Conservation (phyloP, 345 rosid species). For the Eutrema japonicum region DNA sequence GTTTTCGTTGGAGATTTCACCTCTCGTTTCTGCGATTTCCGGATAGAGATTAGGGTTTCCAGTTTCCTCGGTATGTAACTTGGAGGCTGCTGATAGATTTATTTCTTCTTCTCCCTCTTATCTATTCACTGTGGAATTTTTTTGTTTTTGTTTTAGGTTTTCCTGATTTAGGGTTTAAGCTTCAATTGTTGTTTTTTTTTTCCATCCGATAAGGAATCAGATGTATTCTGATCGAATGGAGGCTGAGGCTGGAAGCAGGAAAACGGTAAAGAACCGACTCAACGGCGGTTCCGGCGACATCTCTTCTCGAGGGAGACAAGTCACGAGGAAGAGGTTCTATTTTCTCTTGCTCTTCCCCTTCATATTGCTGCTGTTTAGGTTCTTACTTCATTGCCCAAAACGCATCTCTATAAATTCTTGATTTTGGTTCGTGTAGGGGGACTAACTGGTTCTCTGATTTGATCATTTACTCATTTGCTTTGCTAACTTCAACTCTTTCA, state of each 20-base stretch:
- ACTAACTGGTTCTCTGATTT: conserved; percentile 2
- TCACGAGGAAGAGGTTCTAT: conserved; percentile 71
- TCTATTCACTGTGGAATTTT: not conserved
- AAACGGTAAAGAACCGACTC: conserved; percentile 68
- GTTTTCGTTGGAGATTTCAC: not conserved
- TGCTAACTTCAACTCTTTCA: not conserved
- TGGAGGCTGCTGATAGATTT: not conserved
- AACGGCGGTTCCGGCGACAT: conserved; percentile 53
- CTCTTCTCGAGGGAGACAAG: conserved; percentile 51
- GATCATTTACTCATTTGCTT: not conserved
- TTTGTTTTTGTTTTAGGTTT: not conserved
- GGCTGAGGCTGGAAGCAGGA: conserved; percentile 45
- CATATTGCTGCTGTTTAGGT: not conserved
- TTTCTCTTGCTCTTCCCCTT: not conserved
- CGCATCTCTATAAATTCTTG: not conserved
- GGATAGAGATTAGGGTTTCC: not conserved
- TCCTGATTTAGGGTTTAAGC: conserved; percentile 22
- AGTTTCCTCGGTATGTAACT: not conserved
- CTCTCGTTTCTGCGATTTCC: not conserved
- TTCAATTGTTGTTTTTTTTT: not conserved
- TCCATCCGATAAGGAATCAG: conserved; percentile 2
- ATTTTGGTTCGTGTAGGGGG: not conserved
- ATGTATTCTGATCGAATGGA: conserved; percentile 92
- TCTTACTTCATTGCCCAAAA: not conserved
- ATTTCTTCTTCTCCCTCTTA: not conserved